phyloP scores from a whole-genome alignment of 83 land plant species.

The Diphasiastrum complanatum region DNA sequence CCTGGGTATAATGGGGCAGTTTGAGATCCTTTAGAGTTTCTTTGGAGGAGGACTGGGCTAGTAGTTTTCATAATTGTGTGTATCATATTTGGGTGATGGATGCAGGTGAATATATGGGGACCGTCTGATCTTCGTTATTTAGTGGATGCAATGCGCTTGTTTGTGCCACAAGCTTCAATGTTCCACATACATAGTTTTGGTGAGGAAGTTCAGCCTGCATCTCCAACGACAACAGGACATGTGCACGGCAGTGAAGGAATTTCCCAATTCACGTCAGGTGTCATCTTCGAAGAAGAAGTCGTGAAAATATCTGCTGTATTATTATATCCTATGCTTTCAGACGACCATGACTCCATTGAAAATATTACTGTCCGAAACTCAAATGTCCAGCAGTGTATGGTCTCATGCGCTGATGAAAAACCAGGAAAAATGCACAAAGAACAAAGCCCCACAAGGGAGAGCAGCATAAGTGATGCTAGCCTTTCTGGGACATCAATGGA shows the following conservation, averaged over 20 bases:
- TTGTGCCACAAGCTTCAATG: slow-evolving; percentile 85
- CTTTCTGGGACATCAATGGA: too few species aligned
- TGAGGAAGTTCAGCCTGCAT: slow-evolving; percentile 17
- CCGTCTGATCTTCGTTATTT: slow-evolving; percentile 79
- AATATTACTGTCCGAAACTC: too few species aligned
- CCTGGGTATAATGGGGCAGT: too few species aligned
- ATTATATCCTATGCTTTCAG: slow-evolving; percentile 34
- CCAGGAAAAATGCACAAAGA: too few species aligned
- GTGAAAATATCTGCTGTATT: slow-evolving; percentile 84
- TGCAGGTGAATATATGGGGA: slow-evolving; percentile 94
- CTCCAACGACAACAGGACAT: slow-evolving; percentile 2
- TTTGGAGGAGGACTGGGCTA: too few species aligned
- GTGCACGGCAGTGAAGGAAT: slow-evolving; percentile 22
- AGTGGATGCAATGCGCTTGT: slow-evolving; percentile 74
- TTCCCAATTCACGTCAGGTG: not conserved
- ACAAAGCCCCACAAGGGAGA: too few species aligned
- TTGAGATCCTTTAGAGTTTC: too few species aligned
- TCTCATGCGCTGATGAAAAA: too few species aligned
- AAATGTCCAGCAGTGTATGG: too few species aligned
- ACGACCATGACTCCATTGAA: slow-evolving; percentile 2
- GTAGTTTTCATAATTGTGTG: not conserved
- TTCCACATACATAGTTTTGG: slow-evolving; percentile 88
- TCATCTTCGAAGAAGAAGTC: slow-evolving; percentile 71
- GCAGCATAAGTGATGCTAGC: too few species aligned
- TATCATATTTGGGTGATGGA: not conserved